Base-by-base conservation (phyloP, 345 rosid species). In the Arabis alpina region DNA sequence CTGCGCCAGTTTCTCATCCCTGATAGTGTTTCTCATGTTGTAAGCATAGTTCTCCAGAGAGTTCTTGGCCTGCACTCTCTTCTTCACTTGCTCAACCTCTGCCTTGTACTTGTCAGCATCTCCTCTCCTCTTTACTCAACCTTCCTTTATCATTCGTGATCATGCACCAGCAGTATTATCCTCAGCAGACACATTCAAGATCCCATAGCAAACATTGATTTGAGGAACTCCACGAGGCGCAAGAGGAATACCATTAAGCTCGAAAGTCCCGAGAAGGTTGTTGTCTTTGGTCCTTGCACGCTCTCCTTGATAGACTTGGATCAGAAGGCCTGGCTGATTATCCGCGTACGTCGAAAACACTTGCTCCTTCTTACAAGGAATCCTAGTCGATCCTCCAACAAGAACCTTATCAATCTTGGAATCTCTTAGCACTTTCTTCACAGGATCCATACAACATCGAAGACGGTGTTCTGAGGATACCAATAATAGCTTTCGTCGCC, bases 171-270 rank as follows among this genome's bases (percentile, higher is more conserved):
- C 83, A 1, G 83, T 82, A 19, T 79, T 80, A 14, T 82, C 81
- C 59, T 82, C 85, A 0, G 85, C 80, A 0, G 67, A 68, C 8
- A 82, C 85, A 5, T 82, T 82, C 24, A 81, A 47, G 15, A 81
- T 81, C 23, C 85, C 85, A 2, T 79, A 79, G 16, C 71, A 54
- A 27, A 81, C 85, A 48, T 79, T 81, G 71, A 81, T 70, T 10
- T 81, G 82, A 15, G 85, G 85, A 9, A 79, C 82, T 23, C 85
- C 83, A 58, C 85, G 81, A 0, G 85, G 81, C 0, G 83, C 83
- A 7, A 76, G 83, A 73, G 85, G 83, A 24, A 82, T 80, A 8
- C 80, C 83, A 7, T 76, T 71, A 12, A 82, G 85, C 77, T 82
- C 81, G 4, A 80, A 82, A 8, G 77, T 82, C 0, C 85, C 85